Evolutionary conservation across 805 yeast genomes (phyloP).

Genomic region (Saccharomyces paradoxus): DNA sequence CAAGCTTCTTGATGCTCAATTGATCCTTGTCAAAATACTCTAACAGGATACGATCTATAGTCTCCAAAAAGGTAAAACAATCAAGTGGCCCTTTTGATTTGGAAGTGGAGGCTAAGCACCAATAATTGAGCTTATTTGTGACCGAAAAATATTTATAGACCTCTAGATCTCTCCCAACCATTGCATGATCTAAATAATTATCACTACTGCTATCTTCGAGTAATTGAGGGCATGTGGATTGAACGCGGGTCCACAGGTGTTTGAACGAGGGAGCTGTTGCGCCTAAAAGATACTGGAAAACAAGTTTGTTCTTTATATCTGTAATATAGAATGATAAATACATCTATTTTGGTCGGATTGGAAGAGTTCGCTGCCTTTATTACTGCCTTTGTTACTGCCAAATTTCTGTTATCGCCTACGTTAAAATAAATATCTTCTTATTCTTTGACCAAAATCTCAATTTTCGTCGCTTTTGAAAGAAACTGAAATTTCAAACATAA

Average conservation of each 20-base stretch:
- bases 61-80: slow-evolving; percentile 46
- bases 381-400: background rate
- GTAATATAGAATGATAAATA: slow-evolving; percentile 26
- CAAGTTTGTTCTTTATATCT: slow-evolving; percentile 15
- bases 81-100: slow-evolving; percentile 36
- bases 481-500: background rate
- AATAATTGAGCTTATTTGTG: slow-evolving; percentile 17
- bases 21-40: slow-evolving; percentile 51
- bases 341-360: slow-evolving; percentile 9
- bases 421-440: background rate
- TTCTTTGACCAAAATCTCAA: background rate
- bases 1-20: slow-evolving; percentile 49
- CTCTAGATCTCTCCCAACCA: slow-evolving; percentile 16
- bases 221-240: slow-evolving; percentile 16
- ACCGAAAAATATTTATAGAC: slow-evolving; percentile 19
- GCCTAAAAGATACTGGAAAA: slow-evolving; percentile 24
- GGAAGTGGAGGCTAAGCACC: slow-evolving; percentile 17
- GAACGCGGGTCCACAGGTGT: slow-evolving; percentile 19
- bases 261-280: slow-evolving; percentile 23
- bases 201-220: background rate
- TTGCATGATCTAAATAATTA: slow-evolving; percentile 4
- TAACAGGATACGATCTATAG: slow-evolving; percentile 43
- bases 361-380: background rate
- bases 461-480: background rate
- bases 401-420: background rate